Evolutionary conservation across 164 flowering plant genomes (phyloP).

Genomic region (Liquidambar formosana): DNA sequence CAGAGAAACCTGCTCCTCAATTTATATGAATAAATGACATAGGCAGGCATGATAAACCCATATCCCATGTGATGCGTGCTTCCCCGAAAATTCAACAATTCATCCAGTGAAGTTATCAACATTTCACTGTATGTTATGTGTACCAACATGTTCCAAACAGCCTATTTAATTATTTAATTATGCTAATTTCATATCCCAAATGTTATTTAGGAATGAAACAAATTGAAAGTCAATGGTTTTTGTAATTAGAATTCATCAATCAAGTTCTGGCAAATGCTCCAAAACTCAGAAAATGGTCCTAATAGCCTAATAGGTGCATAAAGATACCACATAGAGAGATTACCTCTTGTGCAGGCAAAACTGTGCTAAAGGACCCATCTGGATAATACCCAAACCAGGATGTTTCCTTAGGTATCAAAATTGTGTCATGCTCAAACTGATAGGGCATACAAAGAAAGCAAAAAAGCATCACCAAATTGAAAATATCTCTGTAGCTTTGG

Average conservation of each 20-base stretch:
- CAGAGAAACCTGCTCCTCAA: too few relatives aligned
- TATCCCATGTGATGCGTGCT: background rate
- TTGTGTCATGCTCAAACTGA: constrained; percentile 86
- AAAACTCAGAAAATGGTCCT: background rate
- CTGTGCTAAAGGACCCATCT: constrained; percentile 69
- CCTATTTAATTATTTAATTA: too few relatives aligned
- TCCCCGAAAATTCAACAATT: too few relatives aligned
- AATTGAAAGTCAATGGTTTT: too few relatives aligned
- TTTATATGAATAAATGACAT: background rate
- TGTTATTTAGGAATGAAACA: too few relatives aligned
- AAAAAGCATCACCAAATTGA: background rate
- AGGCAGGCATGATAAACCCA: background rate
- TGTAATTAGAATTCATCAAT: too few relatives aligned
- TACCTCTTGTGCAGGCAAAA: constrained; percentile 78
- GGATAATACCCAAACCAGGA: constrained; percentile 98
- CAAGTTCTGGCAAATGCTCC: background rate
- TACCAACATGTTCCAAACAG: too few relatives aligned
- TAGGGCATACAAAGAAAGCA: background rate
- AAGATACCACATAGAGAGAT: background rate
- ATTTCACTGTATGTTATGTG: too few relatives aligned
- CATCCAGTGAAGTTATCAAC: too few relatives aligned
- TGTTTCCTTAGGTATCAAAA: constrained; percentile 88
- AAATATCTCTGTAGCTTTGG: background rate
- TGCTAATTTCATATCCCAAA: too few relatives aligned
- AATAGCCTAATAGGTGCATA: background rate